Conservation (phyloP, 2,329 filamentous ascomycete species). For the Talaromyces sp. region DNA sequence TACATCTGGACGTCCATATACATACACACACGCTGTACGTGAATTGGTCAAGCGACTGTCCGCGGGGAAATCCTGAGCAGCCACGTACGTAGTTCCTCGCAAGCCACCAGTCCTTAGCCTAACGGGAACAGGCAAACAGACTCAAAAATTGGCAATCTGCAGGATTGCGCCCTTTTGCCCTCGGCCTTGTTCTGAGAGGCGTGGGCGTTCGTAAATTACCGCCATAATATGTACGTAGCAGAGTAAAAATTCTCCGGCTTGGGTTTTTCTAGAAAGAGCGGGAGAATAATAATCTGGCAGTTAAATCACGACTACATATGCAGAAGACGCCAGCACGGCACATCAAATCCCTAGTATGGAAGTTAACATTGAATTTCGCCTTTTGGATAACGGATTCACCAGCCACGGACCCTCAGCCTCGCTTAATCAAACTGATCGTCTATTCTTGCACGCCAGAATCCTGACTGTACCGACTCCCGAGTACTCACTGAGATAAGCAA, state of each 20-base stretch:
- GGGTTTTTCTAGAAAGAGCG: slow-evolving; percentile 9
- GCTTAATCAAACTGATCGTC: not conserved
- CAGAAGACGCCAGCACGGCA: not conserved
- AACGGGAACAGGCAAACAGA: slow-evolving; percentile 1
- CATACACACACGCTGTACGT: not conserved
- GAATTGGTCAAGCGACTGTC: not conserved
- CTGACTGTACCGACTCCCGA: too few species aligned
- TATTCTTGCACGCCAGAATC: not conserved
- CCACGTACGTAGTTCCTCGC: slow-evolving; percentile 2
- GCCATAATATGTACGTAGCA: too few species aligned
- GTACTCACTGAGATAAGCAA: not conserved
- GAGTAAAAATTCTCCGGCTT: not conserved
- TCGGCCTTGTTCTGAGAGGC: not conserved
- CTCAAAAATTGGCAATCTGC: slow-evolving; percentile 1
- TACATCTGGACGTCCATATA: not conserved
- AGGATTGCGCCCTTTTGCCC: not conserved
- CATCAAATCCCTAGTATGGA: not conserved
- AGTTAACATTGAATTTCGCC: not conserved
- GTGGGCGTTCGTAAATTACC: too few species aligned
- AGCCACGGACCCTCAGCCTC: not conserved
- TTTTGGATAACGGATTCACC: not conserved
- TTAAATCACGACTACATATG: not conserved
- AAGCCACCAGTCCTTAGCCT: not conserved
- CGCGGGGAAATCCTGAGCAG: not conserved
- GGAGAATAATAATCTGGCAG: not conserved